These are phyloP conservation scores for Tuber calosporum DNA, from an alignment of 495 filamentous ascomycete genomes.

Conservation along the genomic window DNA sequence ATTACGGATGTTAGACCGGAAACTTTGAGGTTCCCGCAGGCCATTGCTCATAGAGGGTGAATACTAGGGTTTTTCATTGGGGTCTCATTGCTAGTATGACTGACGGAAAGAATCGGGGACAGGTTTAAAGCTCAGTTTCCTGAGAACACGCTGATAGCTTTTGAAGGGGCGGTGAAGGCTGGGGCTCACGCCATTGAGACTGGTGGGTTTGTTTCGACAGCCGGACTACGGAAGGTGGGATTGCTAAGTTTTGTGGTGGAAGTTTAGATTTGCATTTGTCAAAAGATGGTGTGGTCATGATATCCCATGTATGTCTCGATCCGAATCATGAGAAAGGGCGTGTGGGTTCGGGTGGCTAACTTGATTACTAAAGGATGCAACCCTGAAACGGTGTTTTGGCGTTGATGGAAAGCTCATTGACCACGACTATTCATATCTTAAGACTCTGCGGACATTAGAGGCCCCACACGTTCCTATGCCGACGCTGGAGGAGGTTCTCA, in stretches of 20 bases:
- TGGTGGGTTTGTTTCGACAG: constrained; percentile 16
- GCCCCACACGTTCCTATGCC: constrained; percentile 66
- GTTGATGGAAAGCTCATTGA: constrained; percentile 61
- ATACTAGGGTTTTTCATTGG: constrained; percentile 1
- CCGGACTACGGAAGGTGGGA: neutral
- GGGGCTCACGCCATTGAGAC: constrained; percentile 81
- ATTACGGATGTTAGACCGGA: constrained; percentile 13
- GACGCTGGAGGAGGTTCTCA: constrained; percentile 65
- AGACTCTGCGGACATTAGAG: constrained; percentile 57
- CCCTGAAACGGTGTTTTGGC: constrained; percentile 73
- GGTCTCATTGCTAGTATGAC: neutral
- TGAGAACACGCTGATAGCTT: constrained; percentile 79
- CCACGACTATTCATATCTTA: constrained; percentile 65
- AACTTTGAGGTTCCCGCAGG: constrained; percentile 53
- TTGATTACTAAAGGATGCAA: constrained; percentile 54
- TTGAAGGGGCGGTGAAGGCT: constrained; percentile 61
- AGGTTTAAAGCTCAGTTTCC: constrained; percentile 60
- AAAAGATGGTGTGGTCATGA: constrained; percentile 72
- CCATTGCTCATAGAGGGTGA: constrained; percentile 80
- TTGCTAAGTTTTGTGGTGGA: constrained; percentile 6
- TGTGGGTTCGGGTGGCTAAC: constrained; percentile 11
- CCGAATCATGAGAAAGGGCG: neutral
- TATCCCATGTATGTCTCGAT: constrained; percentile 62
- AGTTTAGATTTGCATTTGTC: constrained; percentile 66
- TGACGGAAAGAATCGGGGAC: neutral